These are phyloP conservation scores for Aaosphaeria pasadenensis DNA, from an alignment of 2,329 filamentous ascomycete species.

Conservation along the genomic window DNA sequence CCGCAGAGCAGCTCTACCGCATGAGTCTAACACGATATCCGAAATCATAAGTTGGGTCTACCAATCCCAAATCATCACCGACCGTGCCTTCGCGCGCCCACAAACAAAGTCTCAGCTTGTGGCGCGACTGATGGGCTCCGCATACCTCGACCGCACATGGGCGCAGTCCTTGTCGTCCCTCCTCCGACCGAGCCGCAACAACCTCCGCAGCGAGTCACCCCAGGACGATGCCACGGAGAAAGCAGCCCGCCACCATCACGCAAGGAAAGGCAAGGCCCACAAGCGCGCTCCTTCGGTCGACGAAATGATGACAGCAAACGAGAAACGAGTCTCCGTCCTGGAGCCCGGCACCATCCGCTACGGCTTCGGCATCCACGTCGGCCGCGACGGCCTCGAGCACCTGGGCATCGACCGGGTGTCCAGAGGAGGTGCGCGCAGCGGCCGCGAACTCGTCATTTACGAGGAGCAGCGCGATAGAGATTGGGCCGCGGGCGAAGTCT, in stretches of 20 bases:
- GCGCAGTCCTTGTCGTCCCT: constrained; percentile 24
- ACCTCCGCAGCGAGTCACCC: constrained; percentile 21
- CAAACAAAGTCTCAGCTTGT: constrained; percentile 67
- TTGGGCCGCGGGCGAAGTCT: no score
- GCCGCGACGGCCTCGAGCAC: constrained; percentile 58
- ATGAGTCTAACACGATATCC: constrained; percentile 68
- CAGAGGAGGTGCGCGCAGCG: constrained; percentile 31
- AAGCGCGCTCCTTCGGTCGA: constrained; percentile 4
- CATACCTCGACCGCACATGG: constrained; percentile 45
- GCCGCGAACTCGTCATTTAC: constrained; percentile 34
- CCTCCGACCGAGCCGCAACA: constrained; percentile 24
- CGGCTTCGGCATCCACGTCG: constrained; percentile 57
- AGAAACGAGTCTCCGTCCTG: constrained; percentile 24
- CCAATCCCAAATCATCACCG: constrained; percentile 67
- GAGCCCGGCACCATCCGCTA: constrained; percentile 43
- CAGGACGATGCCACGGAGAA: constrained; percentile 9
- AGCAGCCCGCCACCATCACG: background rate
- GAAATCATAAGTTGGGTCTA: constrained; percentile 77
- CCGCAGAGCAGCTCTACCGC: constrained; percentile 64
- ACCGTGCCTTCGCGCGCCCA: constrained; percentile 69
- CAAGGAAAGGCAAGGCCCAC: constrained; percentile 11
- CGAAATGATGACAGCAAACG: constrained; percentile 1
- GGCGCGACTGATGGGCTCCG: constrained; percentile 61
- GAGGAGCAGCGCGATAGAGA: constrained; percentile 26
- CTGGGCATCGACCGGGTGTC: constrained; percentile 58